A percentile compares a stretch with the other conserved stretches of the same genome.
These are phyloP conservation scores for Termitomyces heimii DNA, from an alignment of 768 basidiomycete species.

Conservation along the genomic window DNA sequence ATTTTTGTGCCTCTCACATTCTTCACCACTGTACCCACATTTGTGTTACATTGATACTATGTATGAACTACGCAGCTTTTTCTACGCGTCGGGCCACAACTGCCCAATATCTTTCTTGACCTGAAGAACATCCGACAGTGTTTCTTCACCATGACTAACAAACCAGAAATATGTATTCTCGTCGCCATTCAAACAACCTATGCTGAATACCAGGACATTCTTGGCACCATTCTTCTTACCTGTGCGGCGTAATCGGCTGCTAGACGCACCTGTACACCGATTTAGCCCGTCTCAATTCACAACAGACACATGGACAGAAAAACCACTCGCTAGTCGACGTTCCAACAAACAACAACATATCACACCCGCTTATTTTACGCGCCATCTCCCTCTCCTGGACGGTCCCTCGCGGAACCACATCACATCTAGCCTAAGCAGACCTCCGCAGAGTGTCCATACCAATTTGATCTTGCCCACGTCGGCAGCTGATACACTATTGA, in stretches of 20 bases:
- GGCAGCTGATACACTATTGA: conserved; percentile 21
- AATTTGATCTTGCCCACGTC: conserved; percentile 18
- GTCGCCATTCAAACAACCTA: conserved; percentile 27
- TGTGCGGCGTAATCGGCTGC: conserved; percentile 26
- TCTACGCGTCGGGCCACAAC: conserved; percentile 2
- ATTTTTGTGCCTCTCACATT: background rate
- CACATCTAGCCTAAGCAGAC: conserved; percentile 33
- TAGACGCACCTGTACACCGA: conserved; percentile 24
- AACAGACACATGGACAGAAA: background rate
- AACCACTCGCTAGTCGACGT: conserved; percentile 29
- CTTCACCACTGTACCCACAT: background rate
- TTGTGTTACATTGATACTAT: background rate
- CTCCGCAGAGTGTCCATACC: conserved; percentile 27
- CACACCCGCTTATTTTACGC: conserved; percentile 22
- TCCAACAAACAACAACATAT: conserved; percentile 37
- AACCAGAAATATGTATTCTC: conserved; percentile 41
- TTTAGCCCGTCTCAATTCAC: background rate
- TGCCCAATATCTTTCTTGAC: conserved; percentile 9
- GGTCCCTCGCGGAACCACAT: conserved; percentile 42
- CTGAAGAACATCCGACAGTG: conserved; percentile 32
- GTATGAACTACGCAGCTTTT: background rate
- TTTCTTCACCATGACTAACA: conserved; percentile 40
- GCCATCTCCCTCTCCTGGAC: conserved; percentile 28
- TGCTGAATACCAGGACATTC: conserved; percentile 34
- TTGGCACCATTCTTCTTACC: conserved; percentile 30